Evolutionary conservation across 75 land plant species (phyloP).

Genomic region (Cryptomeria japonica): DNA sequence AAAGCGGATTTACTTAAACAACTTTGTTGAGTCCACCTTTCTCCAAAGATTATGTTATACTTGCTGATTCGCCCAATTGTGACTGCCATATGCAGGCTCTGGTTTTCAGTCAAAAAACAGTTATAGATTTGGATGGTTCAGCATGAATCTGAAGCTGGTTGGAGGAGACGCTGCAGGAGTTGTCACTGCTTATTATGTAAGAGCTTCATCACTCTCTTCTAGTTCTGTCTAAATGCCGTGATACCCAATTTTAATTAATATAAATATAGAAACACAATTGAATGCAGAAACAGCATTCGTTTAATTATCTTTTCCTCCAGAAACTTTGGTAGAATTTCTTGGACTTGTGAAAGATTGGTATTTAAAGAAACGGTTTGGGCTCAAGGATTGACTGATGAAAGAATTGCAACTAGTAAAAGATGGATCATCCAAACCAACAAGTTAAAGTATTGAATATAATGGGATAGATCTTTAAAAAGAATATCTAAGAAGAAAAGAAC

Average conservation of each 20-base stretch:
- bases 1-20: too few species aligned
- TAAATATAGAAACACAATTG: too few species aligned
- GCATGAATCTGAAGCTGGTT: conserved; percentile 87
- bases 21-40: too few species aligned
- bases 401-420: neutral
- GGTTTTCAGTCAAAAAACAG: conserved; percentile 72
- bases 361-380: neutral
- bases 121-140: conserved; percentile 81
- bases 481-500: too few species aligned
- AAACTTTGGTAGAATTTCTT: neutral
- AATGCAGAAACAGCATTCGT: too few species aligned
- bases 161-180: conserved; percentile 85
- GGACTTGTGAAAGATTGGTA: neutral
- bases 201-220: neutral
- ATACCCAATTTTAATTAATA: neutral
- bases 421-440: neutral
- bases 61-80: neutral
- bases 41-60: neutral
- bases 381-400: neutral
- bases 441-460: neutral
- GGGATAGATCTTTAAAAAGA: neutral
- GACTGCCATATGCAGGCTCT: conserved; percentile 40
- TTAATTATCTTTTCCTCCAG: neutral
- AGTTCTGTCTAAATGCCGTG: neutral
- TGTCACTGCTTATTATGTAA: conserved; percentile 81